Evolutionary conservation across 805 yeast species (phyloP).

Genomic region (Metschnikowia baotianmanensis): DNA sequence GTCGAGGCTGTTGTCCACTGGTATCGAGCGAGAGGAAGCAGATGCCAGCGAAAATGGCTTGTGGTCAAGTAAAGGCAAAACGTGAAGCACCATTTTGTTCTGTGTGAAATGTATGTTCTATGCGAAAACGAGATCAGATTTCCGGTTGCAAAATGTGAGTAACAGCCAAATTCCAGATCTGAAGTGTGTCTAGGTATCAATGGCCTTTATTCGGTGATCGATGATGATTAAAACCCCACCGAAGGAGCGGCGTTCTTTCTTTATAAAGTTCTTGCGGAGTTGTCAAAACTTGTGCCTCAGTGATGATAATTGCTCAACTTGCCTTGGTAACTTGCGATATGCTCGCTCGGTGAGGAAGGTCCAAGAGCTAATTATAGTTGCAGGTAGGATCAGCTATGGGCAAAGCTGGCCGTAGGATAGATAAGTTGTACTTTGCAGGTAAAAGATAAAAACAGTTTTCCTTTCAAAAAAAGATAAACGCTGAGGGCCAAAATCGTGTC

Average conservation of each 20-base stretch:
- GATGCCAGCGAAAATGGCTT: constrained; percentile 11
- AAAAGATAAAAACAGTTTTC: background rate
- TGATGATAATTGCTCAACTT: constrained; percentile 6
- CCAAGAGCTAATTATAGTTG: constrained; percentile 1
- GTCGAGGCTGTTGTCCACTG: constrained; percentile 66
- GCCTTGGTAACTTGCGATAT: constrained; percentile 2
- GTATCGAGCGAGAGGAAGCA: constrained; percentile 32
- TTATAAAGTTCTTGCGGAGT: too few relatives aligned
- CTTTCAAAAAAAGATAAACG: too few relatives aligned
- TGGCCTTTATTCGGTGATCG: too few relatives aligned
- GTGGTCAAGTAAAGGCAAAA: constrained; percentile 64
- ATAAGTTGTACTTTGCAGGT: background rate
- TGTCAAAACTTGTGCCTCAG: too few relatives aligned
- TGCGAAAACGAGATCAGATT: background rate
- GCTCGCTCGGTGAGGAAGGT: constrained; percentile 3
- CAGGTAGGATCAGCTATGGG: background rate
- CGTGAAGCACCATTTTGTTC: constrained; percentile 44
- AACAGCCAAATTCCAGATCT: too few relatives aligned
- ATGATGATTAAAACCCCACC: too few relatives aligned
- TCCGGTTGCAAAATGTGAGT: constrained; percentile 7
- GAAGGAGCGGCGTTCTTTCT: too few relatives aligned
- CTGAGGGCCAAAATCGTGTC: background rate
- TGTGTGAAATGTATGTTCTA: background rate
- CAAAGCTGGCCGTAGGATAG: too few relatives aligned
- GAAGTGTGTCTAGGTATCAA: background rate